Base-by-base conservation (phyloP, 371 early-diverging fungal species). In the Circinella minor region DNA sequence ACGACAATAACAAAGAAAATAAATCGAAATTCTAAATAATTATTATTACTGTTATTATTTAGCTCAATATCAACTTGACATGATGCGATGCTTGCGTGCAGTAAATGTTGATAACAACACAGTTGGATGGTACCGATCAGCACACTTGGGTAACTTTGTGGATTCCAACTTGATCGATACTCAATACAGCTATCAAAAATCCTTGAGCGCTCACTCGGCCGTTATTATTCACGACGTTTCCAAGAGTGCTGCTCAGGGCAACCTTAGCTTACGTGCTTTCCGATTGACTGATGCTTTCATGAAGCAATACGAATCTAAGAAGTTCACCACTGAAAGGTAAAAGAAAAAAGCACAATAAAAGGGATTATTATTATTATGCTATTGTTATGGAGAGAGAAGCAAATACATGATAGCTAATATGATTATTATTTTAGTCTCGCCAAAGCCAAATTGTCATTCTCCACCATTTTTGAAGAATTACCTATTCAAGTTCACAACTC, bases 111-210 rank as follows among this genome's bases (percentile, higher is more conserved):
- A 98, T 77, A 92, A 94, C 78, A 95, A 95, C 87, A 91, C 94
- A 47, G 97, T 97, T 47, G 99, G 99, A n/a, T 96, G 98, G 96
- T 98, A 98, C 79, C 93, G 94, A 78, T 94, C 96, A 38, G 90
- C 96, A 55, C 88, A 91, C 72, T 81, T 96, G 77, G 95, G 94
- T 69, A 90, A 92, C 73, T 96, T 96, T 81, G 90, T 97, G 88
- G 92, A 94, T 85, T 90, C 91, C 79, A 90, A 89, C 64, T 85
- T 96, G 80, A 89, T 98, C 77, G 96, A 98, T 65, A 92, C 92
- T 43, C 96, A 96, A 81, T 91, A 86, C 78, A 90, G 90, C 77
- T 95, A 95, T 80, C 98, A 98, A 85, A 89, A 89, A 76, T 90
- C 91, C n/a, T 86, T 94, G 74, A 88, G 84, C 71, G 82, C 88